Evolutionary conservation across 2,329 filamentous ascomycete species (phyloP).

Genomic region (Sclerotinia spermophila): DNA sequence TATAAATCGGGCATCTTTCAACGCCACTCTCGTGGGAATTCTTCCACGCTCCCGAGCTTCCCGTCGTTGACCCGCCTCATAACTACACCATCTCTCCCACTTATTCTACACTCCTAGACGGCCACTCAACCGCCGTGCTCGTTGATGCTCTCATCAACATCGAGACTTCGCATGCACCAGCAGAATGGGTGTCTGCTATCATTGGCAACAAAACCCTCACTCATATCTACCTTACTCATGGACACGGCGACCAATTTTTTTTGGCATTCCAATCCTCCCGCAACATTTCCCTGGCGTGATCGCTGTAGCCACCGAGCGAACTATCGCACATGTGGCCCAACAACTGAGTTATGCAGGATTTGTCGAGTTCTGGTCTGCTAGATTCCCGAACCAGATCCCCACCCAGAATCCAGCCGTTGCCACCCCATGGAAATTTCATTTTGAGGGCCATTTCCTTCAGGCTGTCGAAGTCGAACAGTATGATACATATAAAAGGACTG

Average conservation of each 20-base stretch:
- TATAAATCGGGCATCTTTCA: background rate
- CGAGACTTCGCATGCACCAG: slow-evolving; percentile 27
- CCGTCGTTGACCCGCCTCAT: background rate
- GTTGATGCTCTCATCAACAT: slow-evolving; percentile 2
- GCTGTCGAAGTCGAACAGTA: slow-evolving; percentile 32
- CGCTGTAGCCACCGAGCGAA: background rate
- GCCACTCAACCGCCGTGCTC: background rate
- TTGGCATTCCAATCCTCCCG: slow-evolving; percentile 36
- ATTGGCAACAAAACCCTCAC: slow-evolving; percentile 33
- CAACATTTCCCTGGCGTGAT: slow-evolving; percentile 34
- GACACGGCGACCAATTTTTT: slow-evolving; percentile 43
- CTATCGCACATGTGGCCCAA: slow-evolving; percentile 4
- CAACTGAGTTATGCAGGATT: background rate
- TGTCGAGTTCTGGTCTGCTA: slow-evolving; percentile 1
- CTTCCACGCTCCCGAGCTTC: background rate
- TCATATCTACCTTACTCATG: slow-evolving; percentile 42
- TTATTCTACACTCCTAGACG: background rate
- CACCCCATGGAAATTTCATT: background rate
- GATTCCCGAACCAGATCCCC: slow-evolving; percentile 4
- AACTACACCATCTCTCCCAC: slow-evolving; percentile 8
- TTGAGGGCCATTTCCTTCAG: slow-evolving; percentile 1
- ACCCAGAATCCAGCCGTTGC: background rate
- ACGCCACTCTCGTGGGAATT: background rate
- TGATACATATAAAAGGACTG: slow-evolving; percentile 35
- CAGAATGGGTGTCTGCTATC: slow-evolving; percentile 38